Conservation (phyloP, 1,139 yeast genomes). For the Saccharomyces pastorianus region DNA sequence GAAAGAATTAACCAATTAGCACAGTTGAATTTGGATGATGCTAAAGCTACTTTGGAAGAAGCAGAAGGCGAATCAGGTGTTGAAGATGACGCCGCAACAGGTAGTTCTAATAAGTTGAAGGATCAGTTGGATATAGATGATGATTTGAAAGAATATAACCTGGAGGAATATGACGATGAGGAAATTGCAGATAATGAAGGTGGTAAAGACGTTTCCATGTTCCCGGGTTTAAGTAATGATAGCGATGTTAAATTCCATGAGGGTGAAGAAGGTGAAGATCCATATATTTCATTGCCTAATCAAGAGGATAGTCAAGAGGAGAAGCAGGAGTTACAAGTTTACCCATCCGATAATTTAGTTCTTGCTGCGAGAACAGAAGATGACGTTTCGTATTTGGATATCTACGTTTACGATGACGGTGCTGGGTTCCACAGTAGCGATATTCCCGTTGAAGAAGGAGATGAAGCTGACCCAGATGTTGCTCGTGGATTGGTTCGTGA, state of each 20-base stretch:
- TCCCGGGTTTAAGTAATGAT: slow-evolving; percentile 56
- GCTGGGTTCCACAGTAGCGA: slow-evolving; percentile 68
- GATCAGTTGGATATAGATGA: slow-evolving; percentile 62
- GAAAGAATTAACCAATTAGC: slow-evolving; percentile 84
- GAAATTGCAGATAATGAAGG: slow-evolving; percentile 35
- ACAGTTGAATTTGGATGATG: slow-evolving; percentile 69
- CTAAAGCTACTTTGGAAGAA: slow-evolving; percentile 50
- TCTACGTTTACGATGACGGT: slow-evolving; percentile 90
- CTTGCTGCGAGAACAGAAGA: slow-evolving; percentile 94
- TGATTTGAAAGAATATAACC: slow-evolving; percentile 78
- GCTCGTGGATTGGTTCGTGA: slow-evolving; percentile 66
- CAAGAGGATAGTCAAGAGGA: slow-evolving; percentile 61
- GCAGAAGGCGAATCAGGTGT: slow-evolving; percentile 20
- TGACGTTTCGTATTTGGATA: slow-evolving; percentile 85
- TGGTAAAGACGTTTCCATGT: slow-evolving; percentile 51
- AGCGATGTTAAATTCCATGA: slow-evolving; percentile 47
- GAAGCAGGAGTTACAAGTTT: slow-evolving; percentile 73
- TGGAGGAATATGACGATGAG: slow-evolving; percentile 77
- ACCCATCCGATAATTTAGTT: slow-evolving; percentile 83
- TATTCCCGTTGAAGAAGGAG: slow-evolving; percentile 52
- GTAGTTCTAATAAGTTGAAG: slow-evolving; percentile 30
- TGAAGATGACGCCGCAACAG: slow-evolving; percentile 24
- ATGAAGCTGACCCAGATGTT: slow-evolving; percentile 54
- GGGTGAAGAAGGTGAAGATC: slow-evolving; percentile 58
- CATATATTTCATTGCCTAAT: slow-evolving; percentile 65